A percentile compares a stretch with the other conserved stretches of the same genome.
Conservation (phyloP, 352 stramenopile genomes). For the Globisporangium cylindrosporum region DNA sequence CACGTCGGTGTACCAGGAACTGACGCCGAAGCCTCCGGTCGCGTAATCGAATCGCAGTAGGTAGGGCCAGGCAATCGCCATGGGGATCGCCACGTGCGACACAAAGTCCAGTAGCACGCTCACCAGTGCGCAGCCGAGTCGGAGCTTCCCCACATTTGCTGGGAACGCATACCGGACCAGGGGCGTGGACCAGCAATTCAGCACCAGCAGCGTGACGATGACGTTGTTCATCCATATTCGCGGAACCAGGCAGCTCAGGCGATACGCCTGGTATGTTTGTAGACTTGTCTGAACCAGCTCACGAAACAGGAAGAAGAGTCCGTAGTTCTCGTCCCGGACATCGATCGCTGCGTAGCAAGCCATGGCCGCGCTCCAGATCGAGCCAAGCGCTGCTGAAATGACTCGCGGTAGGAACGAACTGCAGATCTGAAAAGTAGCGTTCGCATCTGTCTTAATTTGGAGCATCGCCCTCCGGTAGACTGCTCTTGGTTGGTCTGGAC, state of each 20-base stretch:
- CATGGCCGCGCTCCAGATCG: not conserved
- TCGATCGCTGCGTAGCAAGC: conserved; percentile 11
- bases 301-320: conserved; percentile 24
- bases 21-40: not conserved
- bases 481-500: not conserved
- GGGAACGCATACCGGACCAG: not conserved
- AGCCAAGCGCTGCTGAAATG: not conserved
- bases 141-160: not conserved
- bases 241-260: conserved; percentile 28
- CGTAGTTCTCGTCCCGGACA: conserved; percentile 23
- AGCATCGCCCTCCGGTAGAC: not conserved
- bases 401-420: not conserved
- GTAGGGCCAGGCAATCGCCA: not conserved
- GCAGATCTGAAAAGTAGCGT: not conserved
- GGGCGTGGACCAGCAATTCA: conserved; percentile 32
- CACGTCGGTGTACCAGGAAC: not conserved
- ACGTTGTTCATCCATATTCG: conserved; percentile 33
- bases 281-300: conserved; percentile 25
- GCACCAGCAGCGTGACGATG: conserved; percentile 29
- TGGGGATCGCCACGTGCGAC: not conserved
- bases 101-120: not conserved
- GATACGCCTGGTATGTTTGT: conserved; percentile 30
- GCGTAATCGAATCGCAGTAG: not conserved
- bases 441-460: not conserved
- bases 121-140: not conserved